These are phyloP conservation scores for Candida argentea DNA, from an alignment of 805 yeast genomes.

Conservation along the genomic window DNA sequence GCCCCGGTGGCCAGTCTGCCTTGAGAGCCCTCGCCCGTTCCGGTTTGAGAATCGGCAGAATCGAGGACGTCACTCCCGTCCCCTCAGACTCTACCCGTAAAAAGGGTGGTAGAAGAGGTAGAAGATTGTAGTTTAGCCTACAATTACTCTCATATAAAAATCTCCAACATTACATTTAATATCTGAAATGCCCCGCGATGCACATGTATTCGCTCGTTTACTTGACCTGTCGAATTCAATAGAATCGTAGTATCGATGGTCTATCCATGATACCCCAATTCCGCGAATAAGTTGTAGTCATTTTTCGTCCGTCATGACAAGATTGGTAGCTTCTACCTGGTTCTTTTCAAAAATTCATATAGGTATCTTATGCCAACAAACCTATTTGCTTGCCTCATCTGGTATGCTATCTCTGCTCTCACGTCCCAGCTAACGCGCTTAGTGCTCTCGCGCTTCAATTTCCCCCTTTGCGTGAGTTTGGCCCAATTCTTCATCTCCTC, in stretches of 20 bases:
- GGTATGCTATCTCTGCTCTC: constrained; percentile 55
- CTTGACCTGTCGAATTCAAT: constrained; percentile 1
- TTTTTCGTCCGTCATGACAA: too few relatives aligned
- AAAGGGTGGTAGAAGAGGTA: constrained; percentile 99
- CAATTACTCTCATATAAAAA: constrained; percentile 2
- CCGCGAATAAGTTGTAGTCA: too few relatives aligned
- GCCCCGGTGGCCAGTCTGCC: constrained; percentile 99
- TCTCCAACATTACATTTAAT: constrained; percentile 1
- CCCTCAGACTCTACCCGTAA: constrained; percentile 99
- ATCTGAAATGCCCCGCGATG: background rate
- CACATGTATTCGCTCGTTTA: background rate
- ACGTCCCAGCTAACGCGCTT: constrained; percentile 56
- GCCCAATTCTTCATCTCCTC: constrained; percentile 50
- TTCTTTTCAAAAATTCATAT: too few relatives aligned
- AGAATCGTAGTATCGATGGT: too few relatives aligned
- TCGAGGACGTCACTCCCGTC: constrained; percentile 99
- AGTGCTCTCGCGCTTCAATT: constrained; percentile 44
- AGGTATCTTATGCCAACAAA: too few relatives aligned
- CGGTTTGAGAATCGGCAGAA: constrained; percentile 99
- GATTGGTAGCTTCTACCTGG: too few relatives aligned
- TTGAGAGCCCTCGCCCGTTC: constrained; percentile 99
- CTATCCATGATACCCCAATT: too few relatives aligned
- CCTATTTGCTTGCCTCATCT: constrained; percentile 36
- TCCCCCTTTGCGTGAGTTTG: constrained; percentile 56
- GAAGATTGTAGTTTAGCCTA: constrained; percentile 68